Percentiles rank a stretch among this genome's conserved stretches.
Evolutionary conservation across 768 basidiomycete species (phyloP).

Genomic region (Boletellus ananiceps): DNA sequence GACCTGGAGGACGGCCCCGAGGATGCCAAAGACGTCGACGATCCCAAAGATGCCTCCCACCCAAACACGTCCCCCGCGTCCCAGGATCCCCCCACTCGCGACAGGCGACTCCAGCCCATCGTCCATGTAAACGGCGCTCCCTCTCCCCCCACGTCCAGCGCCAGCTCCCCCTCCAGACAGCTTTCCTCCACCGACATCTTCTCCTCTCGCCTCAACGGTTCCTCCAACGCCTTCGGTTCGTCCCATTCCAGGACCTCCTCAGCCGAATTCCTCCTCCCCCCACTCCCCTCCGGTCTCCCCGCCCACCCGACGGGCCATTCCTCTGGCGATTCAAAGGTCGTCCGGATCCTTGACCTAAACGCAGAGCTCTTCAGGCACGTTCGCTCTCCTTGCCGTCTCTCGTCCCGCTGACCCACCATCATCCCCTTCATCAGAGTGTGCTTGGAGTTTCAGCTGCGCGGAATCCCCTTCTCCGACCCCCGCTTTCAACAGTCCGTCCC

Average conservation of each 20-base stretch:
- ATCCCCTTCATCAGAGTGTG: slow-evolving; percentile 42
- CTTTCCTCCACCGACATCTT: slow-evolving; percentile 18
- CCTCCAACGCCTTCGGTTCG: slow-evolving; percentile 12
- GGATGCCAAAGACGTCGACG: slow-evolving; percentile 34
- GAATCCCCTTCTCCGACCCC: slow-evolving; percentile 42
- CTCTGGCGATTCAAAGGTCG: slow-evolving; percentile 41
- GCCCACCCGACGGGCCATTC: slow-evolving; percentile 4
- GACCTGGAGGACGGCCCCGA: slow-evolving; percentile 44
- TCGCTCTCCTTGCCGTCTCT: neutral
- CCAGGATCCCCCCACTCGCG: slow-evolving; percentile 13
- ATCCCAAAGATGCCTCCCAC: slow-evolving; percentile 18
- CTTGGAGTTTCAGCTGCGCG: slow-evolving; percentile 55
- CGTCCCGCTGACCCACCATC: slow-evolving; percentile 3
- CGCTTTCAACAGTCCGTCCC: slow-evolving; percentile 54
- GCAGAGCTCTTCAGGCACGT: slow-evolving; percentile 63
- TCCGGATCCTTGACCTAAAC: slow-evolving; percentile 62
- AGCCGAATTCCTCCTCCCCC: slow-evolving; percentile 27
- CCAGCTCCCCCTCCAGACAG: slow-evolving; percentile 21
- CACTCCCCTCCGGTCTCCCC: slow-evolving; percentile 25
- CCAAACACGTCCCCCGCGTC: slow-evolving; percentile 15
- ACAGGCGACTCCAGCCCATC: slow-evolving; percentile 16
- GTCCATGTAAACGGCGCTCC: slow-evolving; percentile 22
- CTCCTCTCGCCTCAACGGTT: slow-evolving; percentile 21
- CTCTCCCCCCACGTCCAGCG: slow-evolving; percentile 16
- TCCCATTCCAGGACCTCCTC: slow-evolving; percentile 28